A percentile compares a stretch with the other conserved stretches of the same genome.
Conservation (phyloP, 768 basidiomycete genomes). For the Boletus rufocinnamomeus region DNA sequence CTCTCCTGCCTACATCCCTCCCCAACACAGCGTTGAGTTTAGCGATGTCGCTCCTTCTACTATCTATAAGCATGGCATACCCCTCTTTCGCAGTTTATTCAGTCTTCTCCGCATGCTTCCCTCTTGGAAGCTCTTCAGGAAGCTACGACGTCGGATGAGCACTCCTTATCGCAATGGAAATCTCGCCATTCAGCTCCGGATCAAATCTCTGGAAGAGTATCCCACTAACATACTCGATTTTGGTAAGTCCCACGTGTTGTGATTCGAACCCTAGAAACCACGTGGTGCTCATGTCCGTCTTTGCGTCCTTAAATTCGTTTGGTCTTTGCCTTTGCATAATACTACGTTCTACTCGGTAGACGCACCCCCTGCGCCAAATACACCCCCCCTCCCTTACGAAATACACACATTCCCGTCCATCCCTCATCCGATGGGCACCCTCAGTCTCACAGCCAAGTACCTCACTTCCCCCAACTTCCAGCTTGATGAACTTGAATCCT, state of each 20-base stretch:
- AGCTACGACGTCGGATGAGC: slow-evolving; percentile 48
- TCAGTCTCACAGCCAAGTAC: slow-evolving; percentile 64
- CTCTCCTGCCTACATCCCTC: slow-evolving; percentile 24
- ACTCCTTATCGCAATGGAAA: slow-evolving; percentile 42
- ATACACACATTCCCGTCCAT: slow-evolving; percentile 66
- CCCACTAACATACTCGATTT: slow-evolving; percentile 36
- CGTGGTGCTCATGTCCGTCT: slow-evolving; percentile 36
- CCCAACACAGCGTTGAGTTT: slow-evolving; percentile 27
- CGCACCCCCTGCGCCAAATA: slow-evolving; percentile 41
- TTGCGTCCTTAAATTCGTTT: slow-evolving; percentile 12
- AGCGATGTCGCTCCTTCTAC: slow-evolving; percentile 66
- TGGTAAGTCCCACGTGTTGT: slow-evolving; percentile 37
- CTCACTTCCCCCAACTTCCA: slow-evolving; percentile 68
- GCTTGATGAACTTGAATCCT: slow-evolving; percentile 74
- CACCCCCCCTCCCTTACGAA: slow-evolving; percentile 47
- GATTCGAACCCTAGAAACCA: slow-evolving; percentile 28
- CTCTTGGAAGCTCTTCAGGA: slow-evolving; percentile 71
- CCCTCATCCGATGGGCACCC: slow-evolving; percentile 65
- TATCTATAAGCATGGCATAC: slow-evolving; percentile 84
- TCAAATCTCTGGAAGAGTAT: slow-evolving; percentile 39
- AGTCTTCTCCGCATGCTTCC: slow-evolving; percentile 74
- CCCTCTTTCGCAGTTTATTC: slow-evolving; percentile 73
- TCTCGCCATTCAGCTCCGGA: slow-evolving; percentile 50
- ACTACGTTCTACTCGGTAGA: slow-evolving; percentile 30
- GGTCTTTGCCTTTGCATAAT: slow-evolving; percentile 9